These are phyloP conservation scores for Fusarium buxicola DNA, from an alignment of 2,329 filamentous ascomycete genomes.

Conservation along the genomic window DNA sequence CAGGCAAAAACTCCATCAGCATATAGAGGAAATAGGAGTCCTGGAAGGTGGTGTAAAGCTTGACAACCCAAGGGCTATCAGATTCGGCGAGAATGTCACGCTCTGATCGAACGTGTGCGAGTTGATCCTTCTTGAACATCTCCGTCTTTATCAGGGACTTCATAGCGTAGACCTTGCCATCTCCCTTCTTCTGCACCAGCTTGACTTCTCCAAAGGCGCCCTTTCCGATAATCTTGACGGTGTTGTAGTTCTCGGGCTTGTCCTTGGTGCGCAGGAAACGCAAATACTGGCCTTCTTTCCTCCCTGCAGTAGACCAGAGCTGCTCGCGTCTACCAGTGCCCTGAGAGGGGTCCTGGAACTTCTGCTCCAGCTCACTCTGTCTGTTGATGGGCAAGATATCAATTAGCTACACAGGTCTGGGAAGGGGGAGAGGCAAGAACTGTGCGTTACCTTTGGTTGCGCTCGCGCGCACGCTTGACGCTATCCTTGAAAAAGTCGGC, in stretches of 20 bases:
- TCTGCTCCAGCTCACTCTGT: constrained; percentile 91
- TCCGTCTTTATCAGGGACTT: constrained; percentile 99
- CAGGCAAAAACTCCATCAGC: constrained; percentile 99
- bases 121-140: constrained; percentile 99
- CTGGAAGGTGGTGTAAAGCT: constrained; percentile 98
- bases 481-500: constrained; percentile 98
- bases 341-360: constrained; percentile 81
- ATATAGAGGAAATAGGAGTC: constrained; percentile 97
- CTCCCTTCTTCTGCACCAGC: constrained; percentile 94
- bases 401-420: constrained; percentile 18
- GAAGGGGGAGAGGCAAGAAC: background rate
- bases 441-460: constrained; percentile 83
- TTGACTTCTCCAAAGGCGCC: constrained; percentile 99
- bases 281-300: constrained; percentile 91
- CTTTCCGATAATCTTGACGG: constrained; percentile 98
- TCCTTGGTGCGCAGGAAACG: constrained; percentile 95
- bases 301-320: constrained; percentile 85
- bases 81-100: constrained; percentile 98
- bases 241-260: constrained; percentile 92
- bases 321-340: constrained; percentile 82
- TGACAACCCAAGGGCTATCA: constrained; percentile 99
- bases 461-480: constrained; percentile 93
- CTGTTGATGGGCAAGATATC: constrained; percentile 59
- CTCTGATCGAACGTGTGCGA: constrained; percentile 96
- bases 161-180: constrained; percentile 97